Percentiles rank a stretch among this genome's conserved stretches.
Conservation (phyloP, 2,329 filamentous ascomycete species). For the Arthrinium phaeospermum region DNA sequence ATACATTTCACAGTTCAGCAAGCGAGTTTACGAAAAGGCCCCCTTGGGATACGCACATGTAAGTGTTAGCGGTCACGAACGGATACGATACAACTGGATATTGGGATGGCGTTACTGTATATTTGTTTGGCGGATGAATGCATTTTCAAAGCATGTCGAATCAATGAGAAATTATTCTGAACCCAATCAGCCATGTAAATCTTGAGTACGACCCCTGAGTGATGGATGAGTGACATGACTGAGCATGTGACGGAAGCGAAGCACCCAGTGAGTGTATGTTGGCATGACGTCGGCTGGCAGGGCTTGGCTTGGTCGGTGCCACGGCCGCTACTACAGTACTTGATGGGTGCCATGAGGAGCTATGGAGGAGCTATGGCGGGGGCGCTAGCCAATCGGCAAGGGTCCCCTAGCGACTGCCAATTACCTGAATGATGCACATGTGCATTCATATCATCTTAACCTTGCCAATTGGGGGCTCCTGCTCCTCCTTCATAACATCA, state of each 20-base stretch:
- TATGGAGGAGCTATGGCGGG: neutral
- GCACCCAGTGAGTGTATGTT: neutral
- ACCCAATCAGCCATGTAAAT: neutral
- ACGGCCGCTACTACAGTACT: neutral
- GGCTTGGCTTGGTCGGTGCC: neutral
- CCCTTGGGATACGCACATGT: neutral
- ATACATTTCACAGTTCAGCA: constrained; percentile 8
- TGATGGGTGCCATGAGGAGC: neutral
- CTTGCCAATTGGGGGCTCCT: too few relatives aligned
- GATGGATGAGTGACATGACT: neutral
- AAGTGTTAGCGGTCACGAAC: neutral
- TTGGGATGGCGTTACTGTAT: neutral
- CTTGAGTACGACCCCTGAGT: neutral
- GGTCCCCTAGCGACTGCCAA: neutral
- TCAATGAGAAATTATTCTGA: neutral
- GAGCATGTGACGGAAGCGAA: neutral
- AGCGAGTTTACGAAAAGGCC: neutral
- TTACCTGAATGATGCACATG: neutral
- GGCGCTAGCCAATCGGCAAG: constrained; percentile 2
- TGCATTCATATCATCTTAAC: neutral
- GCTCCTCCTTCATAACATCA: neutral
- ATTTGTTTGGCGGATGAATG: neutral
- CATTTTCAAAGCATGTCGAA: neutral
- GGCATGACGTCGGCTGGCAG: neutral
- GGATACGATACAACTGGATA: neutral